phyloP scores from a whole-genome alignment of 176 grass and related monocot genomes.

The Avena insularis region DNA sequence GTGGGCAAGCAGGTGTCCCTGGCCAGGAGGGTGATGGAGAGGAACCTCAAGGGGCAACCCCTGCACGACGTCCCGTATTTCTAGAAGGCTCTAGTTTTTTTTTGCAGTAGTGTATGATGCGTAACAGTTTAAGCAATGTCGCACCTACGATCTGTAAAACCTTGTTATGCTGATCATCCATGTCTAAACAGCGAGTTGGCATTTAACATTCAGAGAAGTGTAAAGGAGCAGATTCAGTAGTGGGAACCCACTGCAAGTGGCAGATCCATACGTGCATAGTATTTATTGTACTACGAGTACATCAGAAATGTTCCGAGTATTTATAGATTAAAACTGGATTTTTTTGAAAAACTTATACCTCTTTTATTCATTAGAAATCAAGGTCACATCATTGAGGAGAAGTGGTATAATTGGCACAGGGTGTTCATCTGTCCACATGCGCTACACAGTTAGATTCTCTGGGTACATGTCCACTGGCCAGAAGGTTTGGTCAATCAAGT shows the following conservation, averaged over 20 bases:
- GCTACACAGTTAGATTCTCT: too few species aligned
- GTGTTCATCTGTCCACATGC: too few species aligned
- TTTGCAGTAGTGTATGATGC: neutral
- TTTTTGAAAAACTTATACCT: neutral
- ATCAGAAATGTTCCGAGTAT: neutral
- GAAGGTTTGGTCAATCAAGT: too few species aligned
- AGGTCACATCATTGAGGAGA: too few species aligned
- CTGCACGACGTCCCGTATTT: conserved; percentile 74
- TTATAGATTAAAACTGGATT: neutral
- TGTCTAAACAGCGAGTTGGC: neutral
- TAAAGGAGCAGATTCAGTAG: neutral
- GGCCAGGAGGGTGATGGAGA: conserved; percentile 85
- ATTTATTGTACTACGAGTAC: neutral
- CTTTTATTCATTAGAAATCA: too few species aligned
- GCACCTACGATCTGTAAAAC: neutral
- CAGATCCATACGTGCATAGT: neutral
- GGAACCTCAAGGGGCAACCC: conserved; percentile 84
- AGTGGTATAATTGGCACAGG: too few species aligned
- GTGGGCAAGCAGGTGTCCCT: conserved; percentile 94
- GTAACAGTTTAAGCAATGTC: neutral
- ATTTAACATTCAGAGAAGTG: neutral
- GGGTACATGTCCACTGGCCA: too few species aligned
- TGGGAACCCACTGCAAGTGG: neutral
- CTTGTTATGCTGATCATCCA: neutral
- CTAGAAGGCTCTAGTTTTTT: neutral